phyloP scores from a whole-genome alignment of 164 flowering plant genomes.

The Saururus chinensis region DNA sequence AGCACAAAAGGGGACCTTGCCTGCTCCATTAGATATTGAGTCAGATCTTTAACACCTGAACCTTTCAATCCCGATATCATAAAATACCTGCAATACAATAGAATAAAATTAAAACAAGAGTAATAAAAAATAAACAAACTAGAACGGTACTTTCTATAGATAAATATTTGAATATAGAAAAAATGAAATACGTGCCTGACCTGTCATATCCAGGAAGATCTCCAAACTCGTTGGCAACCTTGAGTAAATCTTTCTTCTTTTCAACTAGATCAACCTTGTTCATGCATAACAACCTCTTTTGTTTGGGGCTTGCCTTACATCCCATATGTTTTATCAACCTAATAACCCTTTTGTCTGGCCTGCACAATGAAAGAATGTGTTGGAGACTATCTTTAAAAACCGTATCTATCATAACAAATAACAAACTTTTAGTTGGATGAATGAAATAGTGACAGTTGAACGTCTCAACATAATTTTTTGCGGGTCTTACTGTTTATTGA shows the following conservation, averaged over 20 bases:
- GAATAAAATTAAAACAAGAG: not conserved
- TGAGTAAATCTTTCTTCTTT: constrained; percentile 74
- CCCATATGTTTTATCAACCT: constrained; percentile 72
- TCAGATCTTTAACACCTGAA: constrained; percentile 79
- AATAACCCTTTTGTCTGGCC: constrained; percentile 78
- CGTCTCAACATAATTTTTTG: too few relatives aligned
- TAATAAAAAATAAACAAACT: too few relatives aligned
- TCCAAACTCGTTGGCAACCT: constrained; percentile 67
- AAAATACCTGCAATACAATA: constrained; percentile 41
- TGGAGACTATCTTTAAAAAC: too few relatives aligned
- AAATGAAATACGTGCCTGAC: constrained; percentile 15
- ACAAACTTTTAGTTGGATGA: too few relatives aligned
- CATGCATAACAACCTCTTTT: constrained; percentile 85
- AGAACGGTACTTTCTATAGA: too few relatives aligned
- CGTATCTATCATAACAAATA: too few relatives aligned
- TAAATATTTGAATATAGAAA: not conserved
- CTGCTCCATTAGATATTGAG: constrained; percentile 76
- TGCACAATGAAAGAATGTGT: constrained; percentile 12
- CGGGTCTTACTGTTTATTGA: too few relatives aligned
- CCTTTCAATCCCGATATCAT: constrained; percentile 96
- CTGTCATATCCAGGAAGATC: constrained; percentile 88
- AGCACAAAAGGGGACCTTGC: constrained; percentile 23
- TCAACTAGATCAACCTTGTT: constrained; percentile 86
- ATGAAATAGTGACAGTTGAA: not conserved
- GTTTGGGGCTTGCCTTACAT: constrained; percentile 40